phyloP scores from a whole-genome alignment of 2,329 filamentous ascomycete genomes.

The Xylaria multiplex region DNA sequence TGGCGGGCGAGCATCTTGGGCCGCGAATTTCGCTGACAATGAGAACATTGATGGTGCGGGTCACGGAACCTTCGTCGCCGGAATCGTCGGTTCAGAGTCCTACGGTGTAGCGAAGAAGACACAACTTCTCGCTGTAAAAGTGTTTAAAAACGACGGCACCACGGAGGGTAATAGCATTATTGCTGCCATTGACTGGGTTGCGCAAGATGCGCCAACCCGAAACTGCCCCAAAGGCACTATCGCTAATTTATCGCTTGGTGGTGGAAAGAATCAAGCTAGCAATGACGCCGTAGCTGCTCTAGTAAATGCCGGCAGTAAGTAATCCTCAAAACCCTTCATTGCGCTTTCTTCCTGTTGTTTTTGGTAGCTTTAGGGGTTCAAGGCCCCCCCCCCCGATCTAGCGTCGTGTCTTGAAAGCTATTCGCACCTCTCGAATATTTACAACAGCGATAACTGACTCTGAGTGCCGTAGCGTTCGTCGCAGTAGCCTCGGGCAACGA shows the following conservation, averaged over 20 bases:
- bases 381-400: too few species aligned
- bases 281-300: slow-evolving; percentile 60
- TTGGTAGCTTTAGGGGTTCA: not conserved
- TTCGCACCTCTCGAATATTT: not conserved
- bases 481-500: slow-evolving; percentile 66
- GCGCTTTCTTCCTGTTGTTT: not conserved
- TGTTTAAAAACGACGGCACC: slow-evolving; percentile 49
- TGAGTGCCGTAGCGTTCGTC: slow-evolving; percentile 51
- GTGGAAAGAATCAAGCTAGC: slow-evolving; percentile 55
- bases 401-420: too few species aligned
- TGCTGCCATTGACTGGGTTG: slow-evolving; percentile 51
- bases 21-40: slow-evolving; percentile 31
- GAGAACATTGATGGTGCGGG: slow-evolving; percentile 45
- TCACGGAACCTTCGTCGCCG: slow-evolving; percentile 54
- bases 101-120: slow-evolving; percentile 59
- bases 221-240: slow-evolving; percentile 55
- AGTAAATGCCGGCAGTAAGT: slow-evolving; percentile 51
- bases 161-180: slow-evolving; percentile 44
- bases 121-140: slow-evolving; percentile 56
- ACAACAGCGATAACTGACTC: not conserved
- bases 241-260: slow-evolving; percentile 65
- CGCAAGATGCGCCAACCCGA: slow-evolving; percentile 54
- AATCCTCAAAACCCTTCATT: not conserved
- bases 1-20: slow-evolving; percentile 42
- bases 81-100: slow-evolving; percentile 50